A percentile compares a stretch with the other conserved stretches of the same genome.
These are phyloP conservation scores for Neoscytalidium dimidiatum DNA, from an alignment of 2,329 filamentous ascomycete species.

Conservation along the genomic window DNA sequence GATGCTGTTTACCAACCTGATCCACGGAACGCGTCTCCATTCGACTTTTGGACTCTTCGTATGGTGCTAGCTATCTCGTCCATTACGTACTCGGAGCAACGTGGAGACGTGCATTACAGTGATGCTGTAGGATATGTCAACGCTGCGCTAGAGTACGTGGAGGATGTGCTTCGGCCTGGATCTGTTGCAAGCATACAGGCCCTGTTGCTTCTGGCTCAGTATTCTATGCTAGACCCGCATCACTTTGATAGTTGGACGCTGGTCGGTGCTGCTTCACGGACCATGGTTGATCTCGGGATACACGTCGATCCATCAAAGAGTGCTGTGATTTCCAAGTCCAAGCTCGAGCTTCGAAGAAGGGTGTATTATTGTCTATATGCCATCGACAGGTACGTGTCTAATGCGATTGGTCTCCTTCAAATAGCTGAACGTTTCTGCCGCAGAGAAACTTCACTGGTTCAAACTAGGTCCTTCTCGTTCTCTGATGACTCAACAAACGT, in stretches of 20 bases:
- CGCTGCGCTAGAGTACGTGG: conserved; percentile 73
- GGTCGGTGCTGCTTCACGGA: conserved; percentile 85
- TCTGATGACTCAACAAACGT: conserved; percentile 87
- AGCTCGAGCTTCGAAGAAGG: conserved; percentile 75
- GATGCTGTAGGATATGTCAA: conserved; percentile 62
- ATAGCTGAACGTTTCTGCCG: conserved; percentile 22
- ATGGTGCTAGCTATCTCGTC: conserved; percentile 87
- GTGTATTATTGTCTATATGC: conserved; percentile 92
- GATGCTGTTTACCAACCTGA: conserved; percentile 79
- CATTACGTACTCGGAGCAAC: conserved; percentile 68
- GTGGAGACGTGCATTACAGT: conserved; percentile 64
- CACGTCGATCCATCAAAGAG: conserved; percentile 86
- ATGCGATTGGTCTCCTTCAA: no score
- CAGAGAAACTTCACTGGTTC: conserved; percentile 84
- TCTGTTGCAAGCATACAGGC: conserved; percentile 85
- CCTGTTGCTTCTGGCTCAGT: conserved; percentile 81
- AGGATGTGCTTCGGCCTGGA: conserved; percentile 81
- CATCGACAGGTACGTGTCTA: conserved; percentile 68
- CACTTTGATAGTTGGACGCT: conserved; percentile 95
- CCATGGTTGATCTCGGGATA: conserved; percentile 84
- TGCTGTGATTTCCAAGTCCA: conserved; percentile 65
- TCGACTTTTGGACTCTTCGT: conserved; percentile 83
- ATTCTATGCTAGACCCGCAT: conserved; percentile 83
- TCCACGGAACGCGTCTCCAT: conserved; percentile 59
- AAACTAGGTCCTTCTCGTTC: conserved; percentile 87